A percentile compares a stretch with the other conserved stretches of the same genome.
These are phyloP conservation scores for Musa balbisiana DNA, from an alignment of 202 grass and related monocot species.

Conservation along the genomic window DNA sequence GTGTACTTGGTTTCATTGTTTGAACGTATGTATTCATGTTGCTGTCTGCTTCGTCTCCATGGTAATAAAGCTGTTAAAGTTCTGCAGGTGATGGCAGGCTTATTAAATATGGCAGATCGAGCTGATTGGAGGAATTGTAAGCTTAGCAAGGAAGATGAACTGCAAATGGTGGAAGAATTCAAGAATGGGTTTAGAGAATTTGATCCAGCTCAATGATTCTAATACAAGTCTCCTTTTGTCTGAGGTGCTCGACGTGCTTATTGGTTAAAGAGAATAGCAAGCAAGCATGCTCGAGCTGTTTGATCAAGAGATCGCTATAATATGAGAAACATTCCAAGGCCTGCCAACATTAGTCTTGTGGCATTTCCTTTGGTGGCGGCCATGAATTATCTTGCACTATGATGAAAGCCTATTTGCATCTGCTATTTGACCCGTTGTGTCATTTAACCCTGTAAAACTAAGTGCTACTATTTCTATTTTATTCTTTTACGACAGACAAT, in stretches of 20 bases:
- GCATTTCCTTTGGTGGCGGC: too few relatives aligned
- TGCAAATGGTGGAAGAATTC: constrained; percentile 62
- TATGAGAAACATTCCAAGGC: too few relatives aligned
- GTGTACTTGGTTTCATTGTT: background rate
- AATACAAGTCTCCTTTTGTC: too few relatives aligned
- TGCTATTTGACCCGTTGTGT: too few relatives aligned
- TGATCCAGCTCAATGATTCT: constrained; percentile 46
- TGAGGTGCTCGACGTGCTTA: background rate
- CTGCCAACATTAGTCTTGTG: too few relatives aligned
- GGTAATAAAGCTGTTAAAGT: constrained; percentile 1
- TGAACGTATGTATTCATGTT: background rate
- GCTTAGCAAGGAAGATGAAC: constrained; percentile 67
- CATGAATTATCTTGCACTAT: too few relatives aligned
- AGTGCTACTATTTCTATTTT: too few relatives aligned
- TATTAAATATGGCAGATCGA: constrained; percentile 65
- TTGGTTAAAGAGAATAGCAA: background rate
- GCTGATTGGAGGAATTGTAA: constrained; percentile 88
- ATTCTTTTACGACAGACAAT: too few relatives aligned
- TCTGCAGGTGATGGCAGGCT: constrained; percentile 60
- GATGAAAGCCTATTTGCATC: too few relatives aligned
- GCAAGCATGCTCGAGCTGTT: background rate
- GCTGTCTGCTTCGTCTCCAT: background rate
- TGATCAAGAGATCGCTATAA: too few relatives aligned
- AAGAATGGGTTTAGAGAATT: constrained; percentile 53
- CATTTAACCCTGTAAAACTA: too few relatives aligned